These are phyloP conservation scores for Leishmania braziliensis DNA, from an alignment of 208 protist species.

Conservation along the genomic window DNA sequence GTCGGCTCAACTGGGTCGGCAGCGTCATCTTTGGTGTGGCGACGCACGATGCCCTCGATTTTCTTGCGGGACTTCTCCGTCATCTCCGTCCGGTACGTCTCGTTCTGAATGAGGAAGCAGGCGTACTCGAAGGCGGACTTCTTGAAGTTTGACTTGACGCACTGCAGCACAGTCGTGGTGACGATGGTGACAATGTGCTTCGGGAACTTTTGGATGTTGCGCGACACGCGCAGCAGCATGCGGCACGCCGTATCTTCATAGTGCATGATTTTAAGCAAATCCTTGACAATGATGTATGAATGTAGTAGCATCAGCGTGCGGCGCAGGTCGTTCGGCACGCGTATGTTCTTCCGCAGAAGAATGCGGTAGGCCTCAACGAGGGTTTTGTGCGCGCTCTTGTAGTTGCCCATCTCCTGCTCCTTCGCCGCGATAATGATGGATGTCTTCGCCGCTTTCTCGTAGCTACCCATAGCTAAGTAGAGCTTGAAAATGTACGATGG, in stretches of 20 bases:
- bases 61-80: constrained; percentile 94
- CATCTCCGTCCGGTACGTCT: constrained; percentile 93
- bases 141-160: constrained; percentile 87
- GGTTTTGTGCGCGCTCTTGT: constrained; percentile 93
- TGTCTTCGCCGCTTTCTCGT: constrained; percentile 94
- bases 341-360: constrained; percentile 84
- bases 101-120: constrained; percentile 94
- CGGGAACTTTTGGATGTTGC: constrained; percentile 96
- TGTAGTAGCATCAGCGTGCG: constrained; percentile 96
- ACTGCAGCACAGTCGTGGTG: constrained; percentile 96
- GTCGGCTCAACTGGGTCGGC: constrained; percentile 75
- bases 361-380: constrained; percentile 94
- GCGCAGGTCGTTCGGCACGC: constrained; percentile 90
- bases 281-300: constrained; percentile 97
- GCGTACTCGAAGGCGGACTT: constrained; percentile 96
- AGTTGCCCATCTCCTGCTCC: constrained; percentile 95
- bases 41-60: constrained; percentile 96
- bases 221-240: constrained; percentile 95
- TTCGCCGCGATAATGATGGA: constrained; percentile 96
- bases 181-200: constrained; percentile 95
- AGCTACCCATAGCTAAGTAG: constrained; percentile 97
- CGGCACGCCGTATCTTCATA: constrained; percentile 93
- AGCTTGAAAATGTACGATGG: constrained; percentile 97
- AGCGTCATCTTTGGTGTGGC: constrained; percentile 82
- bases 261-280: constrained; percentile 87